phyloP scores from a whole-genome alignment of 148 eudicot genomes.

The Camellia lanceoleosa region DNA sequence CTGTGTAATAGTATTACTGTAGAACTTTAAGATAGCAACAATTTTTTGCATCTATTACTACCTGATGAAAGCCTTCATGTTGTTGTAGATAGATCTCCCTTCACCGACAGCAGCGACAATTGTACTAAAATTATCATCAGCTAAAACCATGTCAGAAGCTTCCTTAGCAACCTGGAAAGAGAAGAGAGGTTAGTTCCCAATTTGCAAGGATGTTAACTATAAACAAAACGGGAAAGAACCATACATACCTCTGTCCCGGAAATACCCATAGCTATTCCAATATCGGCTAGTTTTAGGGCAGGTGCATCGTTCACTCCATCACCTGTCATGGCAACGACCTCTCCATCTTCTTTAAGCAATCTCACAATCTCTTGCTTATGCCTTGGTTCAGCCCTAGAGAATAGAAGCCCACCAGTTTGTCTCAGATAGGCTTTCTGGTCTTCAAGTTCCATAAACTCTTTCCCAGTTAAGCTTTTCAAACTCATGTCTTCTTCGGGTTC shows the following conservation, averaged over 20 bases:
- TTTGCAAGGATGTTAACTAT: background rate
- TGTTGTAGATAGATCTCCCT: slow-evolving; percentile 32
- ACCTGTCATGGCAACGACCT: slow-evolving; percentile 63
- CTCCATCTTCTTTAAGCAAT: slow-evolving; percentile 49
- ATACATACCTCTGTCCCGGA: slow-evolving; percentile 49
- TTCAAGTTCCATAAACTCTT: slow-evolving; percentile 39
- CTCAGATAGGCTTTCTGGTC: slow-evolving; percentile 34
- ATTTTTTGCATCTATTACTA: background rate
- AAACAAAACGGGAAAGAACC: background rate
- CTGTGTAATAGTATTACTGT: no score
- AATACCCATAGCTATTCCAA: slow-evolving; percentile 60
- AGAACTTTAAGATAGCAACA: no score
- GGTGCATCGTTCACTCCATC: slow-evolving; percentile 67
- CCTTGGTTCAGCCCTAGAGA: slow-evolving; percentile 59
- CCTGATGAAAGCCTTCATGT: slow-evolving; percentile 35
- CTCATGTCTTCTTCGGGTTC: slow-evolving; percentile 36
- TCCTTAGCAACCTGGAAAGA: slow-evolving; percentile 50
- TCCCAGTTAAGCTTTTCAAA: slow-evolving; percentile 42
- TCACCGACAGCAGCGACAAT: slow-evolving; percentile 52
- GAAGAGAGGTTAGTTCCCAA: background rate
- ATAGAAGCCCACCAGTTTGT: slow-evolving; percentile 49
- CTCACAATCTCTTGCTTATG: slow-evolving; percentile 60
- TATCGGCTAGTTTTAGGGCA: slow-evolving; percentile 53
- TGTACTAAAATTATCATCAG: slow-evolving; percentile 56
- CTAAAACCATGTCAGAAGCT: slow-evolving; percentile 61